Conservation (phyloP, 805 yeast genomes). For the Saccharomycopsis fodiens region DNA sequence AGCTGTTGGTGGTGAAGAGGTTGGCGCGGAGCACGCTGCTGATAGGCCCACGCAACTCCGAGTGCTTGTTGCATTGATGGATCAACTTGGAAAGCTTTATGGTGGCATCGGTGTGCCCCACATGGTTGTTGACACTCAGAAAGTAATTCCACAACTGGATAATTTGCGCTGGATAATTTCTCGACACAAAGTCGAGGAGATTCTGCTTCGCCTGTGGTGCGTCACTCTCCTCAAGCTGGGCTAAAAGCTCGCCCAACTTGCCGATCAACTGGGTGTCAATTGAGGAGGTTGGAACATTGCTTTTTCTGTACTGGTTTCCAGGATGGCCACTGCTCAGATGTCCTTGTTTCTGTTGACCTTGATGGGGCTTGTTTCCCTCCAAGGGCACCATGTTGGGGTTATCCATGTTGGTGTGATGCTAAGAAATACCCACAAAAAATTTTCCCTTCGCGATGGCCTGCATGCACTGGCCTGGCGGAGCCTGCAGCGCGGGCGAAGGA, state of each 20-base stretch:
- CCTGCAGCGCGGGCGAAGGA: background rate
- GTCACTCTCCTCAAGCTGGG: background rate
- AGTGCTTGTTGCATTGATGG: background rate
- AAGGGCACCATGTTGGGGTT: background rate
- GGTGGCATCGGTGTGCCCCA: conserved; percentile 39
- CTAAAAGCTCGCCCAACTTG: background rate
- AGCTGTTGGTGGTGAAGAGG: conserved; percentile 37
- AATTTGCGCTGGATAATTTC: conserved; percentile 28
- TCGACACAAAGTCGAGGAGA: conserved; percentile 28
- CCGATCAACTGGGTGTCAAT: background rate
- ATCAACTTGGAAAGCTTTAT: conserved; percentile 30
- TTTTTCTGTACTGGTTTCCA: too few species aligned
- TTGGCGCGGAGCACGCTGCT: conserved; percentile 38
- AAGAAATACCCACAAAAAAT: background rate
- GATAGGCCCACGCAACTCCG: background rate
- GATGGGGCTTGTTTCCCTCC: too few species aligned
- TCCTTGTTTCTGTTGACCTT: background rate
- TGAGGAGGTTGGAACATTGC: too few species aligned
- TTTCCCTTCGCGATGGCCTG: background rate
- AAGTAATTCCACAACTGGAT: conserved; percentile 42
- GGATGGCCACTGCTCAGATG: background rate
- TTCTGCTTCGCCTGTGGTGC: conserved; percentile 4
- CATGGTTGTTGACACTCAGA: conserved; percentile 43
- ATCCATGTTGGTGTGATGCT: background rate
- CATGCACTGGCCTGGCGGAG: background rate